Base-by-base conservation (phyloP, 2,329 filamentous ascomycete genomes). In the Venturia aucupariae region DNA sequence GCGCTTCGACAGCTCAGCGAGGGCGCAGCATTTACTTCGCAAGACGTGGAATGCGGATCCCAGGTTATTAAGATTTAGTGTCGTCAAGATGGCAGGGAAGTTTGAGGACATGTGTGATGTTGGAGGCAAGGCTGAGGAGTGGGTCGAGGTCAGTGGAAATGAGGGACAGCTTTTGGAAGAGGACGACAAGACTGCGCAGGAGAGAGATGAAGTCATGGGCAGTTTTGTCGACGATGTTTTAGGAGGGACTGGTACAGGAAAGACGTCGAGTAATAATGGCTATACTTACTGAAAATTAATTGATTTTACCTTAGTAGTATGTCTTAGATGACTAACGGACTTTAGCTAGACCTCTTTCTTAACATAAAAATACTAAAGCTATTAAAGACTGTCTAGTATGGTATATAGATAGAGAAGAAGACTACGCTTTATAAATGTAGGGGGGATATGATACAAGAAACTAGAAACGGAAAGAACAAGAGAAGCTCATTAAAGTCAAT, bases 21-120 rank as follows among this genome's bases (percentile, higher is more conserved):
- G 80, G 61, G 87, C 90, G 8, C 93, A 97, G 77, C 80, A 89
- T 68, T 81, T 86, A 54, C 84, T 99, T 48, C 84, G 88, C 67
- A 83, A 82, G 66, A 93, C 90, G 22, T 82, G 99, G 69, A 84
- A 85, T 61, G 81, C 96, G 69, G 94, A 99, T 78, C 93, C 94
- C 48, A 83, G 94, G 65, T 90, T 97, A 85, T 89, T 99, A 68
- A 86, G 92, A 66, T 88, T 92, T 71, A 87, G 86, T 32, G 86
- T 93, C 66, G 92, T 97, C 65, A 95, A 92, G 81, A 81, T 97
- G 68, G 93, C 92, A 10, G 78, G 80, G 66, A 87, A 82, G 72
- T 75, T 88, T 68, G 81, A 84, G 69, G 82, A 86, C 69, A 82
- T 88, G 67, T 83, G 81, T 73, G 78, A 84, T 71, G 77, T 86